Base-by-base conservation (phyloP, 1,284 basidiomycete species). In the Coniferiporia sulphurascens region DNA sequence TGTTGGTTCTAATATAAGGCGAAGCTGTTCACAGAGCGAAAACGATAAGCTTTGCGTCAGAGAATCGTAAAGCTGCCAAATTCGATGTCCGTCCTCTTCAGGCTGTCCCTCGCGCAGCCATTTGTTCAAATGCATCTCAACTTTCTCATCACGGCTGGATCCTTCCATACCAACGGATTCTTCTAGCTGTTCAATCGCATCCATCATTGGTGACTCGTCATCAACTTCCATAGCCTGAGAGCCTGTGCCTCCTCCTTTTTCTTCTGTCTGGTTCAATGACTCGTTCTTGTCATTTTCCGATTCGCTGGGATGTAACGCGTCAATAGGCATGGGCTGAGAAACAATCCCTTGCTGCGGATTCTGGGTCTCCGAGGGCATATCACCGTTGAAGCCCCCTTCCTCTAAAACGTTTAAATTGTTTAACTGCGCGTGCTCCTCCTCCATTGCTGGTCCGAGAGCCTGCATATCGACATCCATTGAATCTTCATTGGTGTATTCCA, bases 1-100 rank as follows among this genome's bases (percentile, higher is more conserved):
- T 0, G 96, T 98, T 0, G 97, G 97, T 62, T 95, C 95, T 22
- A 99, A 83, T 69, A 99, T 97, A 54, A 99, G 87, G 19, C 97
- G 93, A 13, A 99, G 85, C 71, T 98, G 96, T 74, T 99, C 97
- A 70, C 95, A 97, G 15, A 98, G 84, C 1, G 87, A 83, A 68
- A 94, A 93, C 5, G 97, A 92, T 32, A 98, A 84, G 65, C 97
- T 89, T 56, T 92, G 87, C 0, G 96, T 99, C 64, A 98, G 78
- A 1, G 89, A 86, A 61, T 91, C 87, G 75, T 99, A 99, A 13
- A 89, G 78, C 13, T 89, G 85, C 96, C 96, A 99, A 22, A 97
- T 81, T 57, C 86, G 85, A 62, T 90, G 86, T 0, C 89, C 86
- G 15, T 76, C 75, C 44, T 78, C 71, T 7, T 78, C 74, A 1